Evolutionary conservation across 192 early-diverging fungal species (phyloP), one percentile per base, ranked within the genome.

Genomic region (Haplosporangium gracile): DNA sequence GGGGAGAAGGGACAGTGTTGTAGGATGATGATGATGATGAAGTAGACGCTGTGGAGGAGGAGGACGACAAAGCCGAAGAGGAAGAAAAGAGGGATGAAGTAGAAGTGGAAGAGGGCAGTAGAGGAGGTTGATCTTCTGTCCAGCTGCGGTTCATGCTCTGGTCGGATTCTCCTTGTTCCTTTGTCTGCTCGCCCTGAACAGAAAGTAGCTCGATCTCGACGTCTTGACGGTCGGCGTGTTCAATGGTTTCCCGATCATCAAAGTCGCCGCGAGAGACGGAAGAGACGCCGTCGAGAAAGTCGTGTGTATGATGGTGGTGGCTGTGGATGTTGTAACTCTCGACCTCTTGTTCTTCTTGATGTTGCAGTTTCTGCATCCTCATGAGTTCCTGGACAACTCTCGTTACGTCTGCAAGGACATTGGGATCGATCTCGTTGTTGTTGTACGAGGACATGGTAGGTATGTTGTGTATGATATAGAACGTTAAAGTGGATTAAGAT

Each of bases 351-450:
- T 68, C 38, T 38, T 79, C 38, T 39, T 65, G 38, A 26, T 70
- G 60, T 8, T 78, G 70, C 6, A n/a, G 68, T 43, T 85, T 76
- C 47, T 86, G 84, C 71, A 78, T 76, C 6, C 60, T 49, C 84
- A 86, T 86, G 45, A 86, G 49, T 32, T 86, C 84, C 40, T 86
- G 75, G 6, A 85, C 84, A 1, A 86, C 79, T 16, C 84, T 75
- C n/a, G 84, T 75, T 45, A 86, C 84, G 47, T 86, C 84, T 15
- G 84, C 84, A 7, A 86, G 79, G 49, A 86, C 73, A 34, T 76
- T 63, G 20, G 84, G 84, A 36, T 86, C 84, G 53, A 86, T 86
- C 26, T 86, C 84, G 60, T 77, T 53, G 69, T 74, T 75, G n/a
- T 69, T 53, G 63, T 24, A 63, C 26, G 40, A 75, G 5, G 76